phyloP scores from a whole-genome alignment of 257 asterid genomes.

The Forsythia viridissima region DNA sequence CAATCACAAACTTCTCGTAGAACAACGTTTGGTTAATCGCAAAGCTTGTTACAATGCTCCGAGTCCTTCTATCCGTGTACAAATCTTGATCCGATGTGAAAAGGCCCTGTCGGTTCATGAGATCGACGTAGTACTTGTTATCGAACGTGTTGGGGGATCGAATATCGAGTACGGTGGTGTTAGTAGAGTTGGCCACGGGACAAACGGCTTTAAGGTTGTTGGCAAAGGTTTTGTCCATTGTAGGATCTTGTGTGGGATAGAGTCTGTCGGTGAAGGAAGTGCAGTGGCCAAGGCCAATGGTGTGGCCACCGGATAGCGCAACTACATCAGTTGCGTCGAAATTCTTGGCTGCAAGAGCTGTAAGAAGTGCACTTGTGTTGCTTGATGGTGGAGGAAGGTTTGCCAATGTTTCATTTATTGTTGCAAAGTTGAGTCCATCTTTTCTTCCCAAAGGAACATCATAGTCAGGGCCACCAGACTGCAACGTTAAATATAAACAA shows the following conservation, averaged over 20 bases:
- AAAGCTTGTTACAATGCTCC: slow-evolving; percentile 50
- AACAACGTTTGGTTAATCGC: slow-evolving; percentile 51
- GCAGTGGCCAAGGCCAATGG: slow-evolving; percentile 69
- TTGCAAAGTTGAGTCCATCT: slow-evolving; percentile 54
- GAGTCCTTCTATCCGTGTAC: slow-evolving; percentile 56
- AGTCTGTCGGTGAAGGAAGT: slow-evolving; percentile 59
- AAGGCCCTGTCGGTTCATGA: slow-evolving; percentile 69
- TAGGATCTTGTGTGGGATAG: slow-evolving; percentile 67
- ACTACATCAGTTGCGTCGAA: slow-evolving; percentile 59
- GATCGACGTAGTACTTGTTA: slow-evolving; percentile 64
- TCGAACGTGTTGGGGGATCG: slow-evolving; percentile 57
- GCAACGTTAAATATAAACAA: background rate
- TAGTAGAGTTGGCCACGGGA: slow-evolving; percentile 44
- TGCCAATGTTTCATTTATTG: slow-evolving; percentile 37
- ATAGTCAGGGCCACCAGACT: slow-evolving; percentile 74
- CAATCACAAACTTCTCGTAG: slow-evolving; percentile 45
- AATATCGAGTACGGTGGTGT: slow-evolving; percentile 54
- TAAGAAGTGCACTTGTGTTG: slow-evolving; percentile 50
- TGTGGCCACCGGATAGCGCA: slow-evolving; percentile 86
- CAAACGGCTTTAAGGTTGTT: slow-evolving; percentile 42
- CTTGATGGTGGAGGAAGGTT: slow-evolving; percentile 62
- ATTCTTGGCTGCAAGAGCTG: slow-evolving; percentile 46
- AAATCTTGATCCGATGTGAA: slow-evolving; percentile 79
- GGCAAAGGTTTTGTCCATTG: slow-evolving; percentile 60
- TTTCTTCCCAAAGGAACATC: slow-evolving; percentile 63